These are phyloP conservation scores for Nothophytophthora sp. DNA, from an alignment of 352 stramenopile genomes.

Conservation along the genomic window DNA sequence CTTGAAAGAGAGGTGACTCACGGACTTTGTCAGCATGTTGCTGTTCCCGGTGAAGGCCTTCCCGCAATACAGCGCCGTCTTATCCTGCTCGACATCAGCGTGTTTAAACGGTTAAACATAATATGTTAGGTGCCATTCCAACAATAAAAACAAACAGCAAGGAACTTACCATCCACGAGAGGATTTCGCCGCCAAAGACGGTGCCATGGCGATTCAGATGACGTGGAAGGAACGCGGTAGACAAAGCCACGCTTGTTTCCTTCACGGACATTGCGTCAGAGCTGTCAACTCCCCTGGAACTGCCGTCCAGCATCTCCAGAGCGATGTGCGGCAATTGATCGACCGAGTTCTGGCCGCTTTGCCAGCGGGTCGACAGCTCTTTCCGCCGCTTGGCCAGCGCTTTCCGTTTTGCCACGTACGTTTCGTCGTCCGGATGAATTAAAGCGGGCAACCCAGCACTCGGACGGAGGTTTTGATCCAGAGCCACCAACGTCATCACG, in stretches of 20 bases:
- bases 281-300: neutral
- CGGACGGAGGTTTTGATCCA: conserved; percentile 33
- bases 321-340: conserved; percentile 20
- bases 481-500: conserved; percentile 44
- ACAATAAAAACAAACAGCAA: too few relatives aligned
- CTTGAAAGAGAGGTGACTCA: conserved; percentile 49
- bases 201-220: conserved; percentile 55
- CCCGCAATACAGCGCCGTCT: conserved; percentile 53
- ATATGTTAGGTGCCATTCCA: too few relatives aligned
- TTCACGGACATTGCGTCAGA: conserved; percentile 14
- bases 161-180: conserved; percentile 40
- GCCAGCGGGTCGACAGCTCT: conserved; percentile 26
- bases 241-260: conserved; percentile 46
- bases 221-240: conserved; percentile 47
- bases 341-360: conserved; percentile 21
- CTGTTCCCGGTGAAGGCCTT: conserved; percentile 58
- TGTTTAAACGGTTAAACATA: too few relatives aligned
- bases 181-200: conserved; percentile 56
- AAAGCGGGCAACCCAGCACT: conserved; percentile 26
- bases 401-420: conserved; percentile 16
- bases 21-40: conserved; percentile 54
- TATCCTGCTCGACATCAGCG: too few relatives aligned
- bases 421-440: conserved; percentile 15
- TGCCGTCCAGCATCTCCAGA: conserved; percentile 13
- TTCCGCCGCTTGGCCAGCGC: conserved; percentile 19